Evolutionary conservation across 192 early-diverging fungal genomes (phyloP).

Genomic region (Coemansia sp.): DNA sequence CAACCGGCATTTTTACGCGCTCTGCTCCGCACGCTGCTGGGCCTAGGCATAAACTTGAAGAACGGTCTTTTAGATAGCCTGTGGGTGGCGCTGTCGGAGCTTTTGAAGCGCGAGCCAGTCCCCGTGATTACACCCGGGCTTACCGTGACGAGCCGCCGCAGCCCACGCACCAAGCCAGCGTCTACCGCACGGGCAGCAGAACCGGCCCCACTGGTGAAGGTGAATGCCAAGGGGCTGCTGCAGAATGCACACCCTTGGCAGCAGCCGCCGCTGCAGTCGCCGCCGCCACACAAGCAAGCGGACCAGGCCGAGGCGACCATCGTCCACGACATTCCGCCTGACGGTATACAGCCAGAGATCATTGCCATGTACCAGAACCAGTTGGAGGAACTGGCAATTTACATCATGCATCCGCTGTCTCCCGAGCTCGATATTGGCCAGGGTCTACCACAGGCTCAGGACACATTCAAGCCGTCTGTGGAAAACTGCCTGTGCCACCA

Average conservation of each 20-base stretch:
- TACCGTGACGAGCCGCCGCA: neutral
- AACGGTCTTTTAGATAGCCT: constrained; percentile 28
- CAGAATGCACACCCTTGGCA: neutral
- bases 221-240: neutral
- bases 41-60: constrained; percentile 27
- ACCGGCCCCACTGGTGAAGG: neutral
- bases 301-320: neutral
- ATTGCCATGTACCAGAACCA: constrained; percentile 11
- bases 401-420: constrained; percentile 21
- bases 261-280: neutral
- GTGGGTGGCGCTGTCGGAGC: constrained; percentile 26
- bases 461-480: constrained; percentile 18
- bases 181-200: neutral
- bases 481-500: constrained; percentile 53
- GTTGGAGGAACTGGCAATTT: constrained; percentile 21
- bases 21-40: constrained; percentile 33
- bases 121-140: neutral
- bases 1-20: constrained; percentile 17
- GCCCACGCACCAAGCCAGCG: neutral
- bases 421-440: constrained; percentile 15
- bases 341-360: neutral
- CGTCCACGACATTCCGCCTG: neutral
- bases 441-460: constrained; percentile 19
- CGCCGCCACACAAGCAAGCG: neutral
- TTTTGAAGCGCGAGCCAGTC: constrained; percentile 1